These are phyloP conservation scores for Asterella californica DNA, from an alignment of 225 moss, liverwort and hornwort genomes.

Conservation along the genomic window DNA sequence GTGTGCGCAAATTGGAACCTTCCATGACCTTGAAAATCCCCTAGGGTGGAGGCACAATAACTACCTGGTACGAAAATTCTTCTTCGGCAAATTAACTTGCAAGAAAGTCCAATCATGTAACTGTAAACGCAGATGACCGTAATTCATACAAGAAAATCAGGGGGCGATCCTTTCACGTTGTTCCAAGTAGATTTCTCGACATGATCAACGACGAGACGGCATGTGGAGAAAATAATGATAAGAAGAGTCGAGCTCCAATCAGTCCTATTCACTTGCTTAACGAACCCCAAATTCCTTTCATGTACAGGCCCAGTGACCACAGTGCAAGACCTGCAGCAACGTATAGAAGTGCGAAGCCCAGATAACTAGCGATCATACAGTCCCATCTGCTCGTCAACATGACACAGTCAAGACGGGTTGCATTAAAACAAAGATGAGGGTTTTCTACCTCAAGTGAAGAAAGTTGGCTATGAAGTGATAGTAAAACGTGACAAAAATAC, in stretches of 20 bases:
- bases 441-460: too few relatives aligned
- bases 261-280: slow-evolving; percentile 35
- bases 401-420: not conserved
- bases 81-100: not conserved
- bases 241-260: not conserved
- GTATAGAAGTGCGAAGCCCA: slow-evolving; percentile 76
- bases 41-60: not conserved
- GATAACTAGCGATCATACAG: slow-evolving; percentile 35
- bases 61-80: not conserved
- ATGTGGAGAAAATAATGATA: not conserved
- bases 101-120: not conserved
- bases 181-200: not conserved
- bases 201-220: not conserved
- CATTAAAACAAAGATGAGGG: not conserved
- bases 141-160: not conserved
- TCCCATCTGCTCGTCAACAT: slow-evolving; percentile 32
- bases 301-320: slow-evolving; percentile 79
- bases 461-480: not conserved
- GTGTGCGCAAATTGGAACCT: not conserved
- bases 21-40: not conserved
- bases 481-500: not conserved
- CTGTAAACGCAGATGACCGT: not conserved
- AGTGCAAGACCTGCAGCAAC: slow-evolving; percentile 72
- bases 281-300: slow-evolving; percentile 70
- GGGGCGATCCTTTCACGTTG: not conserved